Percentiles rank a stretch among this genome's conserved stretches.
These are phyloP conservation scores for Magnusiomyces tetraspermus DNA, from an alignment of 1,139 yeast species.

Conservation along the genomic window DNA sequence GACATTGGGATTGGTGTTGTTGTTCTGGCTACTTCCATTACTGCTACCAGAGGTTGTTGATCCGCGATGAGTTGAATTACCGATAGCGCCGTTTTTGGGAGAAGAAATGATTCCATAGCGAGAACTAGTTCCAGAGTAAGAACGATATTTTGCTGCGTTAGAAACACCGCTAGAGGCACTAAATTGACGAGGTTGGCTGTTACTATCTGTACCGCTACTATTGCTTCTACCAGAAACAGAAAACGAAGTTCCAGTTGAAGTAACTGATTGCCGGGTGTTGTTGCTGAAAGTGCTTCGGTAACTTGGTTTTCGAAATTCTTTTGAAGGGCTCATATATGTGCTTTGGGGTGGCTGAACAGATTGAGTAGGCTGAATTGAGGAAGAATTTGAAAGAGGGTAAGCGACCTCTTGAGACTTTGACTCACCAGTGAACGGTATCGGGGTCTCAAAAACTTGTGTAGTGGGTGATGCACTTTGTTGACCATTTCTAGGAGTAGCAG, in stretches of 20 bases:
- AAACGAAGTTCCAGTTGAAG: neutral
- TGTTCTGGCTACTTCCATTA: neutral
- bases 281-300: neutral
- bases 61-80: neutral
- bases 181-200: too few species aligned
- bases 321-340: neutral
- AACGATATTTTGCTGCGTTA: neutral
- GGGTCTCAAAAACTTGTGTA: too few species aligned
- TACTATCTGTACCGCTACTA: neutral
- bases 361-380: neutral
- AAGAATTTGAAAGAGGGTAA: neutral
- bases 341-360: neutral
- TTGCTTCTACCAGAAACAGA: neutral
- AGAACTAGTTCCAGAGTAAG: neutral
- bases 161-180: neutral
- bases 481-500: too few species aligned
- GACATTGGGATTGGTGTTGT: too few species aligned
- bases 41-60: neutral
- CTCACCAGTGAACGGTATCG: too few species aligned
- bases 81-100: neutral
- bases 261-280: neutral
- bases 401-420: too few species aligned
- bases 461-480: too few species aligned
- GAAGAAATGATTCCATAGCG: neutral
- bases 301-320: neutral